Conservation (phyloP, 805 yeast genomes). For the Candida piceae region DNA sequence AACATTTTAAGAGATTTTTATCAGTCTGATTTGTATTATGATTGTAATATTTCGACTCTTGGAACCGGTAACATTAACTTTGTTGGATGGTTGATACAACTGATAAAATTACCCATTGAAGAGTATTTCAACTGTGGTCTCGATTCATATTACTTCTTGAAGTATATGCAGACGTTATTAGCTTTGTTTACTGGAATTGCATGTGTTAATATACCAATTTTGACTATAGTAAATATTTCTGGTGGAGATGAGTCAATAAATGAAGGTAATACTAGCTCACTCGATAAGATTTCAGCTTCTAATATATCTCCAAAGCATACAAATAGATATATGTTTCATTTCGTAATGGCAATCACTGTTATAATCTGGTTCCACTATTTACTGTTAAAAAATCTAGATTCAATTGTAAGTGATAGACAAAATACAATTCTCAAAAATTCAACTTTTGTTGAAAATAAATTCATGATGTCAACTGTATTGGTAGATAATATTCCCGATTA, state of each 20-base stretch:
- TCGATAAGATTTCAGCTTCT: slow-evolving; percentile 69
- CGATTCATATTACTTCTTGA: slow-evolving; percentile 69
- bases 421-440: slow-evolving; percentile 30
- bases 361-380: slow-evolving; percentile 53
- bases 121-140: slow-evolving; percentile 52
- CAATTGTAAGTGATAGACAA: slow-evolving; percentile 46
- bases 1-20: slow-evolving; percentile 38
- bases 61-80: slow-evolving; percentile 37
- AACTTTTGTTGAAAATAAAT: slow-evolving; percentile 14
- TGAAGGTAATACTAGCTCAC: slow-evolving; percentile 33
- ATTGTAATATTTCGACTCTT: slow-evolving; percentile 35
- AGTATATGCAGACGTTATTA: slow-evolving; percentile 52
- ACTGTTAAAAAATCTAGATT: slow-evolving; percentile 50
- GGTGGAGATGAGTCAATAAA: slow-evolving; percentile 30
- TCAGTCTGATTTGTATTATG: slow-evolving; percentile 48
- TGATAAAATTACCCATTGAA: slow-evolving; percentile 32
- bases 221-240: slow-evolving; percentile 58
- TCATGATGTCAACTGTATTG: slow-evolving; percentile 29
- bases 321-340: slow-evolving; percentile 53
- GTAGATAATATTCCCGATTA: slow-evolving; percentile 41
- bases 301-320: slow-evolving; percentile 55
- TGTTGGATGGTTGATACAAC: slow-evolving; percentile 53
- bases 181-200: slow-evolving; percentile 50
- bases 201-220: slow-evolving; percentile 47
- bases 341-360: slow-evolving; percentile 51